These are phyloP conservation scores for Schizosaccharomyces versatilis DNA, from an alignment of 1,139 yeast species.

Conservation along the genomic window DNA sequence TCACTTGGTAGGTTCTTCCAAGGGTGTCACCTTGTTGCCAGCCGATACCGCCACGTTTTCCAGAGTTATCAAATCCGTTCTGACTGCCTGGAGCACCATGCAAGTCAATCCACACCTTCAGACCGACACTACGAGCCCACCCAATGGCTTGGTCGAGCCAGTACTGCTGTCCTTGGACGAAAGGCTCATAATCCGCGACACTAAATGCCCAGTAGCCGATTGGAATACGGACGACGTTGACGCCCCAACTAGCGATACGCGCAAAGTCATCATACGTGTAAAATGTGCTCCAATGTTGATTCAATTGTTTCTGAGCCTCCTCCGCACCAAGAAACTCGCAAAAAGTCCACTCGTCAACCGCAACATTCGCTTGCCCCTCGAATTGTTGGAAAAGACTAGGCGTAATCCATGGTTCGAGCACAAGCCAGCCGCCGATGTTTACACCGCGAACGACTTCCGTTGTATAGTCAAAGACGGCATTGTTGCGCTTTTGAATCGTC, in stretches of 20 bases:
- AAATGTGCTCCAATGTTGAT: slow-evolving; percentile 63
- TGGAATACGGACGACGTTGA: slow-evolving; percentile 76
- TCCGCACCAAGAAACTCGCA: slow-evolving; percentile 41
- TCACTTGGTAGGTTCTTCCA: slow-evolving; percentile 30
- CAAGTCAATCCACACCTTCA: slow-evolving; percentile 77
- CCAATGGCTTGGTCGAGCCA: slow-evolving; percentile 55
- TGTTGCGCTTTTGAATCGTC: neutral
- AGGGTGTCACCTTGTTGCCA: slow-evolving; percentile 29
- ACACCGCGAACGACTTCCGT: slow-evolving; percentile 34
- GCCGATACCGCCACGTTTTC: slow-evolving; percentile 40
- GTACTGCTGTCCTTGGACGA: slow-evolving; percentile 59
- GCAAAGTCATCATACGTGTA: slow-evolving; percentile 52
- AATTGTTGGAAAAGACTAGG: slow-evolving; percentile 18
- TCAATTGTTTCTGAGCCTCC: slow-evolving; percentile 32
- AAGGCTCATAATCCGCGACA: slow-evolving; percentile 46
- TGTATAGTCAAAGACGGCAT: slow-evolving; percentile 1
- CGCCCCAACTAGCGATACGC: slow-evolving; percentile 37
- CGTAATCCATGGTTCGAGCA: slow-evolving; percentile 22
- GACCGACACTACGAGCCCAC: slow-evolving; percentile 44
- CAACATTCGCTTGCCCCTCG: slow-evolving; percentile 4
- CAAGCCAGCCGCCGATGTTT: slow-evolving; percentile 81
- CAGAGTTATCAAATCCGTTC: slow-evolving; percentile 90
- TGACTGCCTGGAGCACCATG: slow-evolving; percentile 96
- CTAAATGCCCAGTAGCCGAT: slow-evolving; percentile 92
- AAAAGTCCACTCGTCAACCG: slow-evolving; percentile 70